Base-by-base conservation (phyloP, 305 asterid genomes). In the Stenogyne calaminthoides region DNA sequence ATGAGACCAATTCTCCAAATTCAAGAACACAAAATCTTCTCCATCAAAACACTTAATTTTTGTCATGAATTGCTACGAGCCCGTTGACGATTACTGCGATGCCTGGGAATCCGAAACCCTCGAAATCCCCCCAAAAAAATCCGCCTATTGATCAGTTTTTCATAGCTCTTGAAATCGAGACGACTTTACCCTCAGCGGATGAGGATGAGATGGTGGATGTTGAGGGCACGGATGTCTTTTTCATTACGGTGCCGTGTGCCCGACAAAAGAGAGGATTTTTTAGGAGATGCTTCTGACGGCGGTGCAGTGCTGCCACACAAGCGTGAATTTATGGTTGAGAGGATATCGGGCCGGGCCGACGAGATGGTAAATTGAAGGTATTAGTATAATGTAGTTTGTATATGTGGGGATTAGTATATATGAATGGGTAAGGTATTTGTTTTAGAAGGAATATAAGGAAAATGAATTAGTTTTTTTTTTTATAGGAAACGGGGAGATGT, bases 231-330 rank as follows among this genome's bases (percentile, higher is more conserved):
- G 9, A 74, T 4, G 3, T 2, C 9, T 73, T 64, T 6, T 4
- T 47, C 5, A 65, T 74, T 25, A 65, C 73, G 78, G 68, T 19
- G 4, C 56, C 65, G 9, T 67, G 77, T 4, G 70, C 67, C 22
- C 5, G 14, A 18, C 71, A 6, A 25, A 27, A 5, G 20, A 37
- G 0, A 49, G n/a, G 29, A 67, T n/a, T 80, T 22, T 76, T 76
- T n/a, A n/a, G 2, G 2, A n/a, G 66, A 71, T 76, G 70, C 81
- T 80, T 11, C 19, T 73, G 0, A 12, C 9, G 68, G 61, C 39
- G 76, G 84, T n/a, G n/a, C n/a, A 15, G 72, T 80, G 57, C 73
- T 76, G 9, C 4, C 9, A 9, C 72, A 71, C 55, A 71, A 64
- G 34, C 78, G 76, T 54, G 61, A 65, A 0, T 46, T 14, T 44